Evolutionary conservation across 129 eudicot species (phyloP), one percentile per base, ranked within the genome.

Genomic region (Flaveria brownii): DNA sequence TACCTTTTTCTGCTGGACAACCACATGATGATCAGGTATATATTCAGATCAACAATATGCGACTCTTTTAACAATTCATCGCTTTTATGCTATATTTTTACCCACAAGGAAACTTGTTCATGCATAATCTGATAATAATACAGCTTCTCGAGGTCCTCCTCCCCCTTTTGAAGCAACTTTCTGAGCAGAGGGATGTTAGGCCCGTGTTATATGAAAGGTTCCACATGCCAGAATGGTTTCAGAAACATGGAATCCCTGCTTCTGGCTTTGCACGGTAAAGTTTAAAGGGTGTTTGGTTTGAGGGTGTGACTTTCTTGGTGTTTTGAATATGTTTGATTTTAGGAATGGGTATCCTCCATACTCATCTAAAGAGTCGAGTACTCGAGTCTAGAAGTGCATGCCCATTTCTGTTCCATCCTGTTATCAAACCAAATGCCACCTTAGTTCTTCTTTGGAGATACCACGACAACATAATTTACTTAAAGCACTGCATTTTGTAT

Each of bases 151-250:
- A 89, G 81, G 96, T 91, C 60, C 88, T 95, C 33, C 99, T 95
- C 73, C 99, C 99, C 13, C 87, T 95, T 72, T 85, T 95, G 63
- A 91, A 95, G 90, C 92, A 89, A 42, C 96, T 95, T 41, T 91
- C 97, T 30, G 84, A 79, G 71, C 96, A 95, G 81, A 85, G 85
- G 55, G 99, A 95, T 20, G 96, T 95, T 33, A 78, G 99, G 74
- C 96, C 94, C 10, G 72, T 89, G 7, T 87, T 95, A 33, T 89
- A 89, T 25, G 97, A 95, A 60, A 87, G 85, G 39, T 95, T 95
- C 83, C 96, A 81, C 73, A 95, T 95, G 97, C 92, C 94, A 0
- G 97, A 95, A 78, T 95, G 99, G 99, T 95, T 95, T 82, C 90
- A 89, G 62, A 91, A 95, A 80, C 97, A 95, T 47, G 97, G 97